phyloP scores from a whole-genome alignment of 352 stramenopile genomes.

The Phytophthora pistaciae region DNA sequence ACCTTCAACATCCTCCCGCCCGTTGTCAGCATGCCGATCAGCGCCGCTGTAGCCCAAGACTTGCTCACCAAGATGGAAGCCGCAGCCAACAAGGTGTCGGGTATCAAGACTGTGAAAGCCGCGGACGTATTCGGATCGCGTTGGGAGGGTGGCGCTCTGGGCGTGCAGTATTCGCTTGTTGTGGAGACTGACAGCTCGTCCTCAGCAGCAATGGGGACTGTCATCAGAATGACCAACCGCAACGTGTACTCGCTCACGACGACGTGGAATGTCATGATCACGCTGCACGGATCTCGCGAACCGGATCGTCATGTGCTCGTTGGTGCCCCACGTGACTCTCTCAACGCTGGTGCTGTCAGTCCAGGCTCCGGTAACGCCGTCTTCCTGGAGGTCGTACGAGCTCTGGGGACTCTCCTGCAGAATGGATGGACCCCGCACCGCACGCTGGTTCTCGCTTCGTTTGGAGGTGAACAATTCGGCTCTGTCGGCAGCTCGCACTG shows the following conservation, averaged over 20 bases:
- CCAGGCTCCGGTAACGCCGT: constrained; percentile 83
- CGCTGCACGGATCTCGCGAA: constrained; percentile 71
- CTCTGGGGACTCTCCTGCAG: constrained; percentile 64
- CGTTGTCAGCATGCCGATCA: constrained; percentile 81
- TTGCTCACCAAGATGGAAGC: constrained; percentile 46
- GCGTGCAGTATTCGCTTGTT: constrained; percentile 37
- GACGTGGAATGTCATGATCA: constrained; percentile 85
- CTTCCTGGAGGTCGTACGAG: constrained; percentile 76
- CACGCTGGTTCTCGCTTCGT: constrained; percentile 79
- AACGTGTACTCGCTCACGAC: constrained; percentile 82
- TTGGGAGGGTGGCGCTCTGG: constrained; percentile 45
- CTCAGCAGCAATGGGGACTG: constrained; percentile 26
- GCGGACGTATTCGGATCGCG: constrained; percentile 51
- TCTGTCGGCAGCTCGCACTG: constrained; percentile 84
- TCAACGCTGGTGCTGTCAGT: constrained; percentile 69
- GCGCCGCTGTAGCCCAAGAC: constrained; percentile 58
- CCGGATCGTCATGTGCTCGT: constrained; percentile 84
- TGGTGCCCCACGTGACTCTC: constrained; percentile 68
- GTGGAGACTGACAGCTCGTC: constrained; percentile 36
- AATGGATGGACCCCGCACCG: constrained; percentile 83
- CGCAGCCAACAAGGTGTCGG: constrained; percentile 13
- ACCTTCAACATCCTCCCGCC: constrained; percentile 83
- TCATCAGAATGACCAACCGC: constrained; percentile 58
- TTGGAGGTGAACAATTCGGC: constrained; percentile 84
- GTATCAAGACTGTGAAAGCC: constrained; percentile 35